Percentiles rank a stretch among this genome's conserved stretches.
phyloP scores from a whole-genome alignment of 2,329 filamentous ascomycete species.

The Sporothrix pseudoabietina region DNA sequence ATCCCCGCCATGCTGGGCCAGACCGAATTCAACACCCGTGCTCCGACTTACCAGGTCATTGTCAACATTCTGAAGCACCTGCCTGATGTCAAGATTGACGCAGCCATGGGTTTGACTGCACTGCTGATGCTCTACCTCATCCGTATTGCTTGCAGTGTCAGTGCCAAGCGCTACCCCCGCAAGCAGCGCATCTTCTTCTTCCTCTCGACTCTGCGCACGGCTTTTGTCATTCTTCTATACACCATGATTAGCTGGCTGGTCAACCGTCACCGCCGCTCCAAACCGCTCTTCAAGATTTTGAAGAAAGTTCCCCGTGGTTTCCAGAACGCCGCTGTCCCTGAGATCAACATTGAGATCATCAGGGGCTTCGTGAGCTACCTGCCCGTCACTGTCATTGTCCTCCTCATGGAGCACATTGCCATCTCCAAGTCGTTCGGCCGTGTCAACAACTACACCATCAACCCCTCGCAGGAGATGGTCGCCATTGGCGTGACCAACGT shows the following conservation, averaged over 20 bases:
- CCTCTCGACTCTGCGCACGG: constrained; percentile 83
- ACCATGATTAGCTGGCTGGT: constrained; percentile 86
- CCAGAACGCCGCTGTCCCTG: constrained; percentile 74
- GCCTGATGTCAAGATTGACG: constrained; percentile 68
- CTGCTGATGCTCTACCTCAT: constrained; percentile 76
- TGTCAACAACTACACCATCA: constrained; percentile 95
- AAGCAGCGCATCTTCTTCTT: constrained; percentile 83
- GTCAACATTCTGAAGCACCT: constrained; percentile 80
- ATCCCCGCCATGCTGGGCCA: constrained; percentile 81
- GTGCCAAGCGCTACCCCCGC: constrained; percentile 69
- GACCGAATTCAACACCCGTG: constrained; percentile 62
- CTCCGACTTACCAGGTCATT: constrained; percentile 76
- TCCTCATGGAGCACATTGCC: constrained; percentile 95
- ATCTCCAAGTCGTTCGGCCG: constrained; percentile 98
- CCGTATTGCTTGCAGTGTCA: constrained; percentile 63
- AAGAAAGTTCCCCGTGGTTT: constrained; percentile 81
- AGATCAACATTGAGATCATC: constrained; percentile 67
- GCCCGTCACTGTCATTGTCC: constrained; percentile 84
- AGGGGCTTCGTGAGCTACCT: constrained; percentile 69
- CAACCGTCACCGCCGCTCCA: constrained; percentile 65
- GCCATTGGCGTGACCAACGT: constrained; percentile 92
- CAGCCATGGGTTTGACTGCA: constrained; percentile 84
- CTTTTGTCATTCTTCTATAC: constrained; percentile 88
- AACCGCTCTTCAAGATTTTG: constrained; percentile 74
- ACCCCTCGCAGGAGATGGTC: constrained; percentile 94